Evolutionary conservation across 352 stramenopile genomes (phyloP), one percentile per base, ranked within the genome.

Genomic region (Globisporangium mamillatum): DNA sequence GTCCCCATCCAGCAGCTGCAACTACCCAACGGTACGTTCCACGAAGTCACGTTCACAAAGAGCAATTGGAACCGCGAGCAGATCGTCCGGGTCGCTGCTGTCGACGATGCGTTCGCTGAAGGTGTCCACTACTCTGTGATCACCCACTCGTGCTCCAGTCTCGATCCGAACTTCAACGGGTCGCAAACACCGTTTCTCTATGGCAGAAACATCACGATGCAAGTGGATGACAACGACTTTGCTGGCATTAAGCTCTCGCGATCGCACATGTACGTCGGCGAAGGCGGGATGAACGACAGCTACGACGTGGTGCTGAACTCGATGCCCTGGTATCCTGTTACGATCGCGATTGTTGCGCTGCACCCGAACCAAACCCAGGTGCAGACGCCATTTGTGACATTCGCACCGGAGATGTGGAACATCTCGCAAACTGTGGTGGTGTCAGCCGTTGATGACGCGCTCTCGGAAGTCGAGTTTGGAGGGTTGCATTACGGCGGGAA

Each of bases 61-160:
- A 62, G n/a, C 4, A 86, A 88, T 27, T 93, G 86, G 86, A 92
- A 92, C 44, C 72, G 74, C 12, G 82, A 91, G 36, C 86, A 93
- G 63, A 52, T 80, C n/a, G 75, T 93, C 27, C 73, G 66, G 0
- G 74, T 93, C 8, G 48, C 66, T 8, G 80, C 86, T 14, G 69
- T 92, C 3, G 79, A 93, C 60, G 86, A 93, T 48, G 54, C 27
- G 0, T 74, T 82, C 20, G 81, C 82, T 1, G 86, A 93, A 66
- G 81, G 82, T 4, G 71, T 79, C 1, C 86, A 93, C 64, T 93
- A 90, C 36, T 74, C 82, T 1, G 64, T 76, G 18, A 77, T 93
- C 29, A 80, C 75, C 1, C 86, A 93, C 58, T 66, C 48, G 0
- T 73, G 70, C 1, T 29, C 54, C 0, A 92, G 84, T 62, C 57